Evolutionary conservation across 169 alveolate genomes (phyloP).

Genomic region (Plasmodium coatneyi): DNA sequence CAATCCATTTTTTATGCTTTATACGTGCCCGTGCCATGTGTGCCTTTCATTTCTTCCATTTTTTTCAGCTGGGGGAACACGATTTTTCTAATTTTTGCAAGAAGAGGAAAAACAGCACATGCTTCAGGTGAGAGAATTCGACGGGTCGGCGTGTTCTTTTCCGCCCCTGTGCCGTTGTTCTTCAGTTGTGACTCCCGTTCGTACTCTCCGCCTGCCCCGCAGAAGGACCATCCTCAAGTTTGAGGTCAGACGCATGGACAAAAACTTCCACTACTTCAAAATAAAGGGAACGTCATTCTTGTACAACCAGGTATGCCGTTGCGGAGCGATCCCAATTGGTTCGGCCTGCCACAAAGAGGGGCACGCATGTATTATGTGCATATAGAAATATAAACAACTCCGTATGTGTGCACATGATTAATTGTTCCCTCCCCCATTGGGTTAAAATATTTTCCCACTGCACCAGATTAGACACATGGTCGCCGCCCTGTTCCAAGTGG

Average conservation of each 20-base stretch:
- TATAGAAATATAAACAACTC: background rate
- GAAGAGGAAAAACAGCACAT: conserved; percentile 32
- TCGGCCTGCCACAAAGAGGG: background rate
- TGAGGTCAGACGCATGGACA: conserved; percentile 35
- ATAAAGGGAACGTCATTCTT: conserved; percentile 63
- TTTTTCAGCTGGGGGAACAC: conserved; percentile 54
- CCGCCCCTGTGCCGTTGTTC: background rate
- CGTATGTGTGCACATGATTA: no score
- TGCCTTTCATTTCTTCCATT: background rate
- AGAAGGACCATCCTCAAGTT: conserved; percentile 44
- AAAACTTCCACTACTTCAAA: conserved; percentile 53
- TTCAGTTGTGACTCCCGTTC: background rate
- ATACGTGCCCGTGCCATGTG: background rate
- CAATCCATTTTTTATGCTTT: background rate
- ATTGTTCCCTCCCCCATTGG: background rate
- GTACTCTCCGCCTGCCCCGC: background rate
- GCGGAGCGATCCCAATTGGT: background rate
- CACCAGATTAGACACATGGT: conserved; percentile 71
- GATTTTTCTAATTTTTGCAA: conserved; percentile 67
- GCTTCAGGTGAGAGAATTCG: conserved; percentile 12
- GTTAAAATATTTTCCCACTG: background rate
- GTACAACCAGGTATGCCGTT: conserved; percentile 32
- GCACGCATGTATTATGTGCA: background rate
- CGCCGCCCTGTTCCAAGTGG: conserved; percentile 52
- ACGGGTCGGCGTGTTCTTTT: background rate